phyloP scores from a whole-genome alignment of 2,329 filamentous ascomycete genomes.

The Amylocarpus encephaloides region DNA sequence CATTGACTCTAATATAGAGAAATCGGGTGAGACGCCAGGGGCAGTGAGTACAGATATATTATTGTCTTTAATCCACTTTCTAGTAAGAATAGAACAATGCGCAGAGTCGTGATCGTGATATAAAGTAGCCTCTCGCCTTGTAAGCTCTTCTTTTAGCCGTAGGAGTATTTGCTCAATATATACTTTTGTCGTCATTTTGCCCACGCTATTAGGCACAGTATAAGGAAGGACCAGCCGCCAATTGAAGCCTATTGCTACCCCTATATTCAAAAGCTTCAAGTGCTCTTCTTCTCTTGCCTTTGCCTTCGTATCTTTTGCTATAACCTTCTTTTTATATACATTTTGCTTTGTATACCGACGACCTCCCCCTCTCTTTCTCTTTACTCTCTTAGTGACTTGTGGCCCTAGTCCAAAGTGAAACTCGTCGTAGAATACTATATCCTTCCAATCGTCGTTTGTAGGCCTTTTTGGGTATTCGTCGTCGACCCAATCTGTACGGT shows the following conservation, averaged over 20 bases:
- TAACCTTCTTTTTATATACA: conserved; percentile 2
- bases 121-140: too few relatives aligned
- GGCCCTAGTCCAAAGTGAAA: conserved; percentile 2
- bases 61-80: too few relatives aligned
- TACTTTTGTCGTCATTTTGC: background rate
- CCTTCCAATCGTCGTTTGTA: conserved; percentile 3
- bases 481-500: background rate
- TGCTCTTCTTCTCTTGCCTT: conserved; percentile 5
- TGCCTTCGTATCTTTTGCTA: conserved; percentile 1
- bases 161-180: too few relatives aligned
- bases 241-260: background rate
- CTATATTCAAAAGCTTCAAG: conserved; percentile 1
- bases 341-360: background rate
- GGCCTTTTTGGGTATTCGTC: too few relatives aligned
- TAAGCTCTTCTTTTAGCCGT: too few relatives aligned
- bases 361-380: background rate
- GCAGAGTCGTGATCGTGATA: too few relatives aligned
- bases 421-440: conserved; percentile 4
- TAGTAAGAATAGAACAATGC: too few relatives aligned
- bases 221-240: background rate
- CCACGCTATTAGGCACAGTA: background rate
- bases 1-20: conserved; percentile 2
- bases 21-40: background rate
- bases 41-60: background rate
- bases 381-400: background rate